Evolutionary conservation across 805 yeast genomes (phyloP).

Genomic region (Phaffomyces antillensis): DNA sequence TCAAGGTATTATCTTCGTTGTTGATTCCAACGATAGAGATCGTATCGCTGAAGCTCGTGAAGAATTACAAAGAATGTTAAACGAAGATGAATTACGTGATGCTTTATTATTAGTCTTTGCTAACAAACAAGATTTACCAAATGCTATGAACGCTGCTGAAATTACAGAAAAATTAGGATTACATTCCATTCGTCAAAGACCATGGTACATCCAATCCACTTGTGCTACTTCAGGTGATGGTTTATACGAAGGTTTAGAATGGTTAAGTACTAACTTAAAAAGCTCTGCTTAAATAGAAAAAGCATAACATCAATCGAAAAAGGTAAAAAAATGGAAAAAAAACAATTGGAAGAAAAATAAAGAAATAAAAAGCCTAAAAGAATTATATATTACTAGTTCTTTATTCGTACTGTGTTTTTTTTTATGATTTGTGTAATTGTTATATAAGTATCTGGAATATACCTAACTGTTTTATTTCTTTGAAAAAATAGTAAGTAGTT

Average conservation of each 20-base stretch:
- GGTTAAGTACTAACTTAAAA: constrained; percentile 90
- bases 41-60: constrained; percentile 98
- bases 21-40: constrained; percentile 96
- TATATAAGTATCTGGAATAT: background rate
- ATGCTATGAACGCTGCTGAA: constrained; percentile 98
- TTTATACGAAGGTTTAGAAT: constrained; percentile 94
- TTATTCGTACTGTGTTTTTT: background rate
- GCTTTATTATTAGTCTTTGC: constrained; percentile 94
- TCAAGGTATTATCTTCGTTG: constrained; percentile 96
- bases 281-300: constrained; percentile 36
- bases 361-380: background rate
- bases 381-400: background rate
- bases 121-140: constrained; percentile 97
- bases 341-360: background rate
- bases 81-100: constrained; percentile 96
- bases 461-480: background rate
- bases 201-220: constrained; percentile 98
- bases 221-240: constrained; percentile 99
- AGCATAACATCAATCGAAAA: constrained; percentile 2
- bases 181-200: constrained; percentile 96
- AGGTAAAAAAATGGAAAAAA: background rate
- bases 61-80: constrained; percentile 95
- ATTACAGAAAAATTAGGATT: constrained; percentile 95
- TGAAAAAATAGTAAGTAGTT: too few relatives aligned
- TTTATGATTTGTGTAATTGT: background rate